A percentile compares a stretch with the other conserved stretches of the same genome.
These are phyloP conservation scores for Uncinocarpus reesii DNA, from an alignment of 2,329 filamentous ascomycete species.

Conservation along the genomic window DNA sequence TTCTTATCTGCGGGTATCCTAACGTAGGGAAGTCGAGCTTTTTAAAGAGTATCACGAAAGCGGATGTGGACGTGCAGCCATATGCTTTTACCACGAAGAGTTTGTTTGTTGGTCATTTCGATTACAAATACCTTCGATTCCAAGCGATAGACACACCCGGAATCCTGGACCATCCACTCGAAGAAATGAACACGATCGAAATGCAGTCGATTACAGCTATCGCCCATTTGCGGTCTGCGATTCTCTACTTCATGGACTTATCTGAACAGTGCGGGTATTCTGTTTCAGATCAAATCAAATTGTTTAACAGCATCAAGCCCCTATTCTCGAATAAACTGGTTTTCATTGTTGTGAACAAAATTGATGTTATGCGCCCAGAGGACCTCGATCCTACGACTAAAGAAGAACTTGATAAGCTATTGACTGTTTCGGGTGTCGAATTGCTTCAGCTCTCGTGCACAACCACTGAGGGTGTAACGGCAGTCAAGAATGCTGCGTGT, in stretches of 20 bases:
- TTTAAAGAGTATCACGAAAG: constrained; percentile 78
- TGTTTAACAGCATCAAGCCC: constrained; percentile 94
- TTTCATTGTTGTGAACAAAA: constrained; percentile 97
- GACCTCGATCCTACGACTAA: constrained; percentile 73
- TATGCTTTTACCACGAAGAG: constrained; percentile 98
- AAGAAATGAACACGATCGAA: constrained; percentile 99
- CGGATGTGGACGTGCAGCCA: constrained; percentile 93
- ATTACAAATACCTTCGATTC: constrained; percentile 86
- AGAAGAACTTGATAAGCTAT: constrained; percentile 63
- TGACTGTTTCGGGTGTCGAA: constrained; percentile 83
- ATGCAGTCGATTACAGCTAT: constrained; percentile 99
- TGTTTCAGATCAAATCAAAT: constrained; percentile 79
- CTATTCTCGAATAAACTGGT: constrained; percentile 96
- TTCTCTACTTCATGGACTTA: constrained; percentile 96
- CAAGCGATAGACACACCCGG: constrained; percentile 97
- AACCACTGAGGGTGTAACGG: constrained; percentile 85
- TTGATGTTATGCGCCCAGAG: constrained; percentile 78
- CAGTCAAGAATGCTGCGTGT: constrained; percentile 89
- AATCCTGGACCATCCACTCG: constrained; percentile 91
- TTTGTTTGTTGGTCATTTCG: constrained; percentile 93
- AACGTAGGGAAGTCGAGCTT: constrained; percentile 98
- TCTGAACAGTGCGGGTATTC: constrained; percentile 96
- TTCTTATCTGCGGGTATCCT: constrained; percentile 93
- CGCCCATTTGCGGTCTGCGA: constrained; percentile 87
- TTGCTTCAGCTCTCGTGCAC: constrained; percentile 89